Evolutionary conservation across 768 basidiomycete species (phyloP).

Genomic region (Gloeopeniophorella convolvens): DNA sequence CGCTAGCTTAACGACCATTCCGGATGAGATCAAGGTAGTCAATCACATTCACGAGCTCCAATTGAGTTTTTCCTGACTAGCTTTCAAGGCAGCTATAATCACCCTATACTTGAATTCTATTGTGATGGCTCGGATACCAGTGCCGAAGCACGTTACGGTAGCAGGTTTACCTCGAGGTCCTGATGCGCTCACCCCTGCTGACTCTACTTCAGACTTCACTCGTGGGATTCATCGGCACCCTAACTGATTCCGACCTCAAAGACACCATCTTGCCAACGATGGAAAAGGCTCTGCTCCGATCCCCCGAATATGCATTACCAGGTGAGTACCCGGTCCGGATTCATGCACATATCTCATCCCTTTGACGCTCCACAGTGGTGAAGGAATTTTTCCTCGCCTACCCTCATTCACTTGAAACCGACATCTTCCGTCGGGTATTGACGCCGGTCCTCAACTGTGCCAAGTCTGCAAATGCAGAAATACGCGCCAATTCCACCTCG

Average conservation of each 20-base stretch:
- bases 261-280: constrained; percentile 57
- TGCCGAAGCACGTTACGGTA: constrained; percentile 57
- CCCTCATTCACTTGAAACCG: constrained; percentile 40
- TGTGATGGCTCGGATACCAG: constrained; percentile 57
- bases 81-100: constrained; percentile 47
- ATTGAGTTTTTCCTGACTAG: not conserved
- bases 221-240: constrained; percentile 57
- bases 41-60: not conserved
- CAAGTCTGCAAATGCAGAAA: constrained; percentile 64
- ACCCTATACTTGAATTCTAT: constrained; percentile 53
- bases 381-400: constrained; percentile 53
- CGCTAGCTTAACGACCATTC: constrained; percentile 36
- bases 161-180: constrained; percentile 19
- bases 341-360: not conserved
- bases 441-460: constrained; percentile 56
- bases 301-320: constrained; percentile 70
- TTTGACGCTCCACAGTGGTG: constrained; percentile 36
- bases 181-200: constrained; percentile 1
- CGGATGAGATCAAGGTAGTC: constrained; percentile 41
- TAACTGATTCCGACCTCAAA: constrained; percentile 46
- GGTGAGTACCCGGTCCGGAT: constrained; percentile 35
- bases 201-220: constrained; percentile 33
- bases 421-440: constrained; percentile 48
- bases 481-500: constrained; percentile 47
- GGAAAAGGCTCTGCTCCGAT: constrained; percentile 75